Percentiles rank a stretch among this genome's conserved stretches.
phyloP scores from a whole-genome alignment of 2,329 filamentous ascomycete species.

The Pseudogymnoascus sp. region DNA sequence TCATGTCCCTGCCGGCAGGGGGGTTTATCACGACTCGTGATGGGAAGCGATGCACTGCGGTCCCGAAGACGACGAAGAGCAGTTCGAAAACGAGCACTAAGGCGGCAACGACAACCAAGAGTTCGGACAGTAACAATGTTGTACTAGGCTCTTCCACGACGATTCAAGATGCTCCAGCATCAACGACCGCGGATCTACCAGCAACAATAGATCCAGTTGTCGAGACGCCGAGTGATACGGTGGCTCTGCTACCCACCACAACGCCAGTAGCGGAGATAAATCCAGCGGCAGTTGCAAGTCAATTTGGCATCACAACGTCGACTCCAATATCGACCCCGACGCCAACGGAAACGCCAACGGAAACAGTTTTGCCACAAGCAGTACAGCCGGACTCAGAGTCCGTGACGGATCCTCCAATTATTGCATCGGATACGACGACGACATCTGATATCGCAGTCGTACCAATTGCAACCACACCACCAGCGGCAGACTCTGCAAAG shows the following conservation, averaged over 20 bases:
- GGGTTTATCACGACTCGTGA: conserved; percentile 41
- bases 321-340: not conserved
- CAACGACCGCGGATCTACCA: conserved; percentile 15
- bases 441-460: conserved; percentile 21
- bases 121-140: conserved; percentile 15
- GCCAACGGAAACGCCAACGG: not conserved
- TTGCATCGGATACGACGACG: conserved; percentile 17
- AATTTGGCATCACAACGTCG: not conserved
- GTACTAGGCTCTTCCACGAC: conserved; percentile 12
- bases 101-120: conserved; percentile 14
- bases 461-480: conserved; percentile 12
- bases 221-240: not conserved
- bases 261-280: not conserved
- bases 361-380: not conserved
- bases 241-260: not conserved
- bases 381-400: not conserved
- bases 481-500: not conserved
- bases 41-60: conserved; percentile 45
- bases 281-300: not conserved
- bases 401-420: not conserved
- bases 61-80: conserved; percentile 31
- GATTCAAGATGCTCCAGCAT: conserved; percentile 11
- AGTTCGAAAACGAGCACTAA: not conserved
- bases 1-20: conserved; percentile 33
- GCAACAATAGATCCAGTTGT: conserved; percentile 12